phyloP scores from a whole-genome alignment of 176 grass and related monocot genomes.

The Oryza glaberrima region DNA sequence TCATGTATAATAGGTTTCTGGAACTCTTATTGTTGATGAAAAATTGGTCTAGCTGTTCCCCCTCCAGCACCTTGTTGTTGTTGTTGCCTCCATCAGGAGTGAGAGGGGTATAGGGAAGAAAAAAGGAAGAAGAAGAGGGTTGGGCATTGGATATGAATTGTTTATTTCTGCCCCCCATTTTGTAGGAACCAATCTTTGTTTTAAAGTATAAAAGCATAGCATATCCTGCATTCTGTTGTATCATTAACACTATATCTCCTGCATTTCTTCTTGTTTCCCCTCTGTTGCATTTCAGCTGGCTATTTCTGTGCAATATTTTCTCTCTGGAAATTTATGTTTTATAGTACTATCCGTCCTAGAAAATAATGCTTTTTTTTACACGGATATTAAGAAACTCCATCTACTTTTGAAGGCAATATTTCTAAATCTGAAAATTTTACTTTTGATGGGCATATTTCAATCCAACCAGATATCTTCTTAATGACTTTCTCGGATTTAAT shows the following conservation, averaged over 20 bases:
- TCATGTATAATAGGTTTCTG: slow-evolving; percentile 66
- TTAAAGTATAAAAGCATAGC: slow-evolving; percentile 67
- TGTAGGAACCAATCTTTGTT: slow-evolving; percentile 64
- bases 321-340: too few relatives aligned
- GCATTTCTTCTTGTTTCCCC: background rate
- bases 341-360: too few relatives aligned
- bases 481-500: too few relatives aligned
- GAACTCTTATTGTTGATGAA: slow-evolving; percentile 51
- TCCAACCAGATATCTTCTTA: too few relatives aligned
- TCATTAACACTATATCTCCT: too few relatives aligned
- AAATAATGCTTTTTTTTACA: too few relatives aligned
- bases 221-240: slow-evolving; percentile 37
- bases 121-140: slow-evolving; percentile 29
- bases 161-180: slow-evolving; percentile 67
- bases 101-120: slow-evolving; percentile 52
- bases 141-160: slow-evolving; percentile 48
- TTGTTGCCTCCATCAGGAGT: slow-evolving; percentile 41
- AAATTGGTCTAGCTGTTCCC: slow-evolving; percentile 49
- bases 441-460: too few relatives aligned
- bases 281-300: background rate
- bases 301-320: background rate
- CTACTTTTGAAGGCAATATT: too few relatives aligned
- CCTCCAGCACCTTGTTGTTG: slow-evolving; percentile 42
- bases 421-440: too few relatives aligned
- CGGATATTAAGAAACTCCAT: too few relatives aligned